A percentile compares a stretch with the other conserved stretches of the same genome.
phyloP scores from a whole-genome alignment of 305 asterid genomes.

The Rubia tinctorum region DNA sequence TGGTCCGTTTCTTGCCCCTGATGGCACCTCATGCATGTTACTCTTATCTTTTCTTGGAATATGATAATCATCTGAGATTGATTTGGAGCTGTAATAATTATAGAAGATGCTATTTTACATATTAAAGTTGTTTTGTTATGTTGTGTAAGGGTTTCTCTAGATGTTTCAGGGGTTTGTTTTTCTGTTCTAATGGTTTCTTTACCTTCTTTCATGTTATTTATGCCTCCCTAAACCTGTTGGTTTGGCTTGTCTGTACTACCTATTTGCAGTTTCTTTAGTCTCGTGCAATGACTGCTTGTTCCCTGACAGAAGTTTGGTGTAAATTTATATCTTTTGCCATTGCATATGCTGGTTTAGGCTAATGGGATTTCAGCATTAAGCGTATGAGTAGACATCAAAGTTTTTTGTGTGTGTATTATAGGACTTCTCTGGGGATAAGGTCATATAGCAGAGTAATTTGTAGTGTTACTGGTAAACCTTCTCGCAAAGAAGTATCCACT shows the following conservation, averaged over 20 bases:
- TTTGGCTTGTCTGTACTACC: neutral
- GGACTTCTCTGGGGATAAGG: neutral
- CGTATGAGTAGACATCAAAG: too few species aligned
- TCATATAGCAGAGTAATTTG: neutral
- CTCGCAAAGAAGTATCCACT: too few species aligned
- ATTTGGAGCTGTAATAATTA: neutral
- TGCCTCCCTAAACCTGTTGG: neutral
- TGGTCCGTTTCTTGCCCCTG: constrained; percentile 21
- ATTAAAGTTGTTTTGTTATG: neutral
- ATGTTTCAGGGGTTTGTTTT: neutral
- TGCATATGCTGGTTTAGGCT: neutral
- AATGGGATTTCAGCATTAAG: neutral
- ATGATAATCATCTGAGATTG: neutral
- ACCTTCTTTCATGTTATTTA: neutral
- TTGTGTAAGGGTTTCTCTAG: neutral
- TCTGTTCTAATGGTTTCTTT: neutral
- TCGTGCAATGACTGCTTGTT: neutral
- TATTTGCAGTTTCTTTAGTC: neutral
- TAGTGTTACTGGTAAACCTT: neutral
- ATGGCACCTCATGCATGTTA: too few species aligned
- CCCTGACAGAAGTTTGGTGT: neutral
- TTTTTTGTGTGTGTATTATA: neutral
- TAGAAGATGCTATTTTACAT: too few species aligned
- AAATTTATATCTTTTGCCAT: neutral
- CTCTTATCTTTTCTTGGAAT: neutral